Evolutionary conservation across 1,284 basidiomycete genomes (phyloP).

Genomic region (Earliella scabrosa): DNA sequence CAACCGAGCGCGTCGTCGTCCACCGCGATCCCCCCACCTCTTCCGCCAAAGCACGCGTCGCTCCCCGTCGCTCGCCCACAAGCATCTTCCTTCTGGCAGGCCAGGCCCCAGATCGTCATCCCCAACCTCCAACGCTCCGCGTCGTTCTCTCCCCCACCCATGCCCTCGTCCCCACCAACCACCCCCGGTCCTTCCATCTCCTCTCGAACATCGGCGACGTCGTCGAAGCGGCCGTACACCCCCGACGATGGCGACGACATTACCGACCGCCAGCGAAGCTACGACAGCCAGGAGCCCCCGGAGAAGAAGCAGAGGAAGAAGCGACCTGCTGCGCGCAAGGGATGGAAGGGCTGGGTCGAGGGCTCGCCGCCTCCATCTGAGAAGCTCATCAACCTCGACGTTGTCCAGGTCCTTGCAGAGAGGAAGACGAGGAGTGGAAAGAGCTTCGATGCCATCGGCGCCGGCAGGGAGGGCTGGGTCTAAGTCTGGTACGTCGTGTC

Average conservation of each 20-base stretch:
- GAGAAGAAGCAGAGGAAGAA: constrained; percentile 54
- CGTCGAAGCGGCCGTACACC: constrained; percentile 76
- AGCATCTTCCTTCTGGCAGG: constrained; percentile 61
- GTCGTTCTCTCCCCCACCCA: constrained; percentile 76
- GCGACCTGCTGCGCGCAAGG: constrained; percentile 72
- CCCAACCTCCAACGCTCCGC: constrained; percentile 65
- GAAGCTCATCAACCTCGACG: constrained; percentile 79
- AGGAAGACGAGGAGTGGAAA: constrained; percentile 78
- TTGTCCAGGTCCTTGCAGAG: constrained; percentile 61
- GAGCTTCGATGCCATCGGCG: constrained; percentile 75
- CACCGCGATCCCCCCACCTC: constrained; percentile 20
- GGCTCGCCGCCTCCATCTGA: constrained; percentile 79
- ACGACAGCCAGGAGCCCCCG: constrained; percentile 33
- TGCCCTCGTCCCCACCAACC: constrained; percentile 63
- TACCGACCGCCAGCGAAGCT: constrained; percentile 27
- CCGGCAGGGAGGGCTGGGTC: constrained; percentile 55
- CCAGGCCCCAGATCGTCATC: constrained; percentile 70
- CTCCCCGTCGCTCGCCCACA: constrained; percentile 29
- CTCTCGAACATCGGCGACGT: constrained; percentile 72
- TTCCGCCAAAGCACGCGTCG: constrained; percentile 25
- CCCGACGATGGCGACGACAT: constrained; percentile 55
- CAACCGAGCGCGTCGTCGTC: constrained; percentile 19
- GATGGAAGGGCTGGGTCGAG: constrained; percentile 88
- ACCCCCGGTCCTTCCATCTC: constrained; percentile 77
- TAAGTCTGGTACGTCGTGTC: constrained; percentile 23